Conservation (phyloP, 2,329 filamentous ascomycete genomes). For the Alternaria sp. region DNA sequence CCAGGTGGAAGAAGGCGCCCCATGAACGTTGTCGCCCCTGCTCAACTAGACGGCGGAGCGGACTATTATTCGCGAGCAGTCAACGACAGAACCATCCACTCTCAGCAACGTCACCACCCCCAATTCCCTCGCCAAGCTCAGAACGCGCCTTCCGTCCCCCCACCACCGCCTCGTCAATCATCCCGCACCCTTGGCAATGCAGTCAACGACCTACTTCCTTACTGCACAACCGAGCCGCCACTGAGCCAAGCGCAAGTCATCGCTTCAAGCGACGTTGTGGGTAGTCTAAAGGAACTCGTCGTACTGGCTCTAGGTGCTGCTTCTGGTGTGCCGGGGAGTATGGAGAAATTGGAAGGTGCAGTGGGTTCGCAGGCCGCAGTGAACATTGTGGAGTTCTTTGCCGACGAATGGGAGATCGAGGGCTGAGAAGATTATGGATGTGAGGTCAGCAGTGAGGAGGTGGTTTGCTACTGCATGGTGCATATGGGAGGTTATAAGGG, state of each 20-base stretch:
- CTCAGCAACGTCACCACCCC: not conserved
- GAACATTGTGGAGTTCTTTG: conserved; percentile 42
- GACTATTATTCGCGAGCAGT: conserved; percentile 2
- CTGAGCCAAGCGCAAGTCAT: conserved; percentile 36
- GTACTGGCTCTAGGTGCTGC: conserved; percentile 32
- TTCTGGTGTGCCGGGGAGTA: conserved; percentile 18
- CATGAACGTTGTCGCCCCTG: not conserved
- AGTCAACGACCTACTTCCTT: conserved; percentile 35
- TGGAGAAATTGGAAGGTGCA: conserved; percentile 22
- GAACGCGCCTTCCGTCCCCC: not conserved
- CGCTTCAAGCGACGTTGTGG: conserved; percentile 41
- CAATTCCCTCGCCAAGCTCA: not conserved
- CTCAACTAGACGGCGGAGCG: conserved; percentile 16
- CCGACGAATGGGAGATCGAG: conserved; percentile 40
- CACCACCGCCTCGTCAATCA: not conserved
- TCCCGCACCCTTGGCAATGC: conserved; percentile 2
- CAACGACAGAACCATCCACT: not conserved
- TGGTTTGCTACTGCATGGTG: not conserved
- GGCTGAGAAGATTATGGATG: not conserved
- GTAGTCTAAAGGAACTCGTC: conserved; percentile 41
- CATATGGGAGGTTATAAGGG: not conserved
- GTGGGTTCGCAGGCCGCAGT: conserved; percentile 28
- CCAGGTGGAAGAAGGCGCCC: not conserved
- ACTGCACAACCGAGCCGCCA: conserved; percentile 33
- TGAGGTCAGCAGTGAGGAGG: not conserved